Percentiles rank a stretch among this genome's conserved stretches.
Conservation (phyloP, 2,329 filamentous ascomycete genomes). For the Talaromyces atroroseus region DNA sequence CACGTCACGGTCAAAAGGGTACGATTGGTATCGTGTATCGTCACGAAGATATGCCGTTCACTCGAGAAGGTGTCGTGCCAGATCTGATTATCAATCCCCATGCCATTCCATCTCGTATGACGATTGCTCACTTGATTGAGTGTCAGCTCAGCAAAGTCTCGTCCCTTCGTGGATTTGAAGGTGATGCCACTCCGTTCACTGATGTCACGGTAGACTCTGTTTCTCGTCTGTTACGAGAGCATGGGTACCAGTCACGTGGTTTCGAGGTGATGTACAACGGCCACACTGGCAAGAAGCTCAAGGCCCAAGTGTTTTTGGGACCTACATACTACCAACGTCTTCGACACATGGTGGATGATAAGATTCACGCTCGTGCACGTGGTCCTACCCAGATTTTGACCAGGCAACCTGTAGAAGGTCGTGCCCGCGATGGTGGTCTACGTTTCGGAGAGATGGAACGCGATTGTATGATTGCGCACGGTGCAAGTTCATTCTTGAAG, state of each 20-base stretch:
- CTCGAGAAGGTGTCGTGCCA: slow-evolving; percentile 79
- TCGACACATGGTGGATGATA: slow-evolving; percentile 99
- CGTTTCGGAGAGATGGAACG: slow-evolving; percentile 99
- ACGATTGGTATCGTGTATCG: slow-evolving; percentile 98
- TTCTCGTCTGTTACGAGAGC: slow-evolving; percentile 75
- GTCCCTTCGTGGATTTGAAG: slow-evolving; percentile 87
- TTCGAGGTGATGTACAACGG: slow-evolving; percentile 99
- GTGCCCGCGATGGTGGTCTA: slow-evolving; percentile 93
- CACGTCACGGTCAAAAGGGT: slow-evolving; percentile 97
- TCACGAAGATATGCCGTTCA: slow-evolving; percentile 98
- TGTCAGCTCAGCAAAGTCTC: slow-evolving; percentile 96
- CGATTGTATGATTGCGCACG: slow-evolving; percentile 99
- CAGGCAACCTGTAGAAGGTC: slow-evolving; percentile 93
- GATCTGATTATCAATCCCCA: slow-evolving; percentile 99
- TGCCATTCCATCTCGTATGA: slow-evolving; percentile 99
- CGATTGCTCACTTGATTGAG: slow-evolving; percentile 99
- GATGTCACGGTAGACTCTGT: slow-evolving; percentile 95
- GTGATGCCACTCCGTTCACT: slow-evolving; percentile 95
- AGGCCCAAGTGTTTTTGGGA: slow-evolving; percentile 91
- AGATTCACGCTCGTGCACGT: slow-evolving; percentile 97
- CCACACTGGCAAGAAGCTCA: slow-evolving; percentile 88
- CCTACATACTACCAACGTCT: slow-evolving; percentile 98
- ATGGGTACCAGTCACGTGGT: slow-evolving; percentile 93
- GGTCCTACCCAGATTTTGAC: slow-evolving; percentile 97
- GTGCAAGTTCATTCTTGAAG: slow-evolving; percentile 93